Evolutionary conservation across 73 alveolate genomes (phyloP).

Genomic region (Tetrahymena borealis): DNA sequence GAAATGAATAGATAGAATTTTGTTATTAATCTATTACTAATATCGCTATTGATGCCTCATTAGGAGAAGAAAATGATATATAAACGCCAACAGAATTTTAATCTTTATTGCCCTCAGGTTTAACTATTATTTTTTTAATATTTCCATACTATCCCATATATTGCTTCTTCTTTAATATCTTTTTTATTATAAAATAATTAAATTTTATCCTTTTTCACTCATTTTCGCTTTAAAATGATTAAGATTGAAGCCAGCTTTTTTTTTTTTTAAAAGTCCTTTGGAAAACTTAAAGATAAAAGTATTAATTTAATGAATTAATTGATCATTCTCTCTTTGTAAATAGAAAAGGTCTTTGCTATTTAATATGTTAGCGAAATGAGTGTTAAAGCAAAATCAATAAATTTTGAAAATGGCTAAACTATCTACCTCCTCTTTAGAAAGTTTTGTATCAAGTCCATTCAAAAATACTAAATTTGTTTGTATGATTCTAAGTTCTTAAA

Average conservation of each 20-base stretch:
- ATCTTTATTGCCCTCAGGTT: neutral
- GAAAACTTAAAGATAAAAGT: neutral
- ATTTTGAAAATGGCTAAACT: neutral
- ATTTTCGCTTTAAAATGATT: neutral
- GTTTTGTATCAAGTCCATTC: neutral
- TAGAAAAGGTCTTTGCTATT: too few species aligned
- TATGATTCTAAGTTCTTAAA: neutral
- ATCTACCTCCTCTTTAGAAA: neutral
- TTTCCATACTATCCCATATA: neutral
- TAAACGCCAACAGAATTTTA: neutral
- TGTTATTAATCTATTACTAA: neutral
- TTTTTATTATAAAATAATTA: neutral
- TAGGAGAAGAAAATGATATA: neutral
- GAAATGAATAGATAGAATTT: neutral
- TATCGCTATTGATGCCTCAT: neutral
- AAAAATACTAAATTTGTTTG: neutral
- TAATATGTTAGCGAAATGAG: too few species aligned
- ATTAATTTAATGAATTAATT: too few species aligned
- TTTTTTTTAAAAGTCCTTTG: neutral
- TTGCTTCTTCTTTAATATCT: neutral
- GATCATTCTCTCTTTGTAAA: too few species aligned
- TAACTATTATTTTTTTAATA: neutral
- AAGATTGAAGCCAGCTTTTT: neutral
- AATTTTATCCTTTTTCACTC: neutral
- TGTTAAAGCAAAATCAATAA: neutral